phyloP scores from a whole-genome alignment of 192 early-diverging fungal species.

The Umbelopsis ramanniana region DNA sequence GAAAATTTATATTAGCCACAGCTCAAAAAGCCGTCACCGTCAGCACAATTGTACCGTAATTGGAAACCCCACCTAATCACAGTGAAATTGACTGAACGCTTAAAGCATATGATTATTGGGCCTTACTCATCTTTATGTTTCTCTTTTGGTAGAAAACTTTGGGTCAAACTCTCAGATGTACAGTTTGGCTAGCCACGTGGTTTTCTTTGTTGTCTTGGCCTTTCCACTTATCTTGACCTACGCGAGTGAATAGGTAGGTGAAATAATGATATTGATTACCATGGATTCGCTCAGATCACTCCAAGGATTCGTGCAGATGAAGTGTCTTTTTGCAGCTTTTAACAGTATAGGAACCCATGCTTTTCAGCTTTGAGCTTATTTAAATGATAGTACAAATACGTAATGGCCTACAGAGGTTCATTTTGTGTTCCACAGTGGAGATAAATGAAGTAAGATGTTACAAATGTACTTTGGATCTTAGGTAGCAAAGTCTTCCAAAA shows the following conservation, averaged over 20 bases:
- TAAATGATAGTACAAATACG: too few relatives aligned
- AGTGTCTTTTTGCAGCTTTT: too few relatives aligned
- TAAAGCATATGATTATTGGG: neutral
- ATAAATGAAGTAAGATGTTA: too few relatives aligned
- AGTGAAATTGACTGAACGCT: neutral
- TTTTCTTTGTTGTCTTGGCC: neutral
- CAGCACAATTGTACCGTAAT: constrained; percentile 20
- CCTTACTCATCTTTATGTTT: constrained; percentile 14
- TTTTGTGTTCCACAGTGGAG: too few relatives aligned
- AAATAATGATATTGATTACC: too few relatives aligned
- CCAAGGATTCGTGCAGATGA: too few relatives aligned
- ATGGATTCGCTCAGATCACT: too few relatives aligned
- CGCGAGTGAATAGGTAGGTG: neutral
- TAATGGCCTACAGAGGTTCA: too few relatives aligned
- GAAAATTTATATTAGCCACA: constrained; percentile 15
- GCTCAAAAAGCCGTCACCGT: constrained; percentile 18
- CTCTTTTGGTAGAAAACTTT: constrained; percentile 10
- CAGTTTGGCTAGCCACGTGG: constrained; percentile 1
- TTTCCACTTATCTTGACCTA: neutral
- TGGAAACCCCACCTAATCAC: constrained; percentile 20
- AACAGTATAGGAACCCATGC: too few relatives aligned
- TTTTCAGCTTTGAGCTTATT: too few relatives aligned
- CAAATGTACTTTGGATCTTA: too few relatives aligned
- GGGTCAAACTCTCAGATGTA: neutral
- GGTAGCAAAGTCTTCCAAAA: too few relatives aligned